Evolutionary conservation across 345 rosid genomes (phyloP).

Genomic region (Syzygium grande): DNA sequence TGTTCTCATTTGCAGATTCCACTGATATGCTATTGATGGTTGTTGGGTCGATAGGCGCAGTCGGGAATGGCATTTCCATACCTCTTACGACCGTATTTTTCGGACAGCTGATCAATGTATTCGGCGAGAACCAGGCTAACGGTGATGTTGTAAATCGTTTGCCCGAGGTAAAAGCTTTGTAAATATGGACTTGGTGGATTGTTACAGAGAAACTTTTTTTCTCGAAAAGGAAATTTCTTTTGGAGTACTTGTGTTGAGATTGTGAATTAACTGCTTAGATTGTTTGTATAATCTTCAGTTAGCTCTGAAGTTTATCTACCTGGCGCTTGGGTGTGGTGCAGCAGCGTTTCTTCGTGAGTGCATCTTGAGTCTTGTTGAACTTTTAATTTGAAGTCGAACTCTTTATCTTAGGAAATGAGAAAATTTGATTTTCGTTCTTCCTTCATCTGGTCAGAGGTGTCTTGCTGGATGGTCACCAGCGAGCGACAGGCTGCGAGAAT

Average conservation of each 20-base stretch:
- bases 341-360: constrained; percentile 75
- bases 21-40: too few species aligned
- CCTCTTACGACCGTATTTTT: too few species aligned
- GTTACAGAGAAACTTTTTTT: background rate
- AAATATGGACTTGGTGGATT: background rate
- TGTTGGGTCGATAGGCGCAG: too few species aligned
- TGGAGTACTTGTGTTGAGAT: background rate
- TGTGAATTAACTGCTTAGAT: background rate
- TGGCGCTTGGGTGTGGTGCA: constrained; percentile 52
- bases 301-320: constrained; percentile 61
- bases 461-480: constrained; percentile 80
- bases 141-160: constrained; percentile 26
- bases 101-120: too few species aligned
- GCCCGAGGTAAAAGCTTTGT: constrained; percentile 37
- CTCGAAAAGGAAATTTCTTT: background rate
- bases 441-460: constrained; percentile 39
- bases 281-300: constrained; percentile 24
- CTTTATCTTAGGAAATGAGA: background rate
- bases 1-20: too few species aligned
- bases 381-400: background rate
- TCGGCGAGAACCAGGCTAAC: too few species aligned
- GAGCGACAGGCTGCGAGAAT: constrained; percentile 79
- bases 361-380: background rate
- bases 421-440: background rate
- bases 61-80: too few species aligned